Evolutionary conservation across 306 rosid species (phyloP).

Genomic region (Lathyrus tuberosus): DNA sequence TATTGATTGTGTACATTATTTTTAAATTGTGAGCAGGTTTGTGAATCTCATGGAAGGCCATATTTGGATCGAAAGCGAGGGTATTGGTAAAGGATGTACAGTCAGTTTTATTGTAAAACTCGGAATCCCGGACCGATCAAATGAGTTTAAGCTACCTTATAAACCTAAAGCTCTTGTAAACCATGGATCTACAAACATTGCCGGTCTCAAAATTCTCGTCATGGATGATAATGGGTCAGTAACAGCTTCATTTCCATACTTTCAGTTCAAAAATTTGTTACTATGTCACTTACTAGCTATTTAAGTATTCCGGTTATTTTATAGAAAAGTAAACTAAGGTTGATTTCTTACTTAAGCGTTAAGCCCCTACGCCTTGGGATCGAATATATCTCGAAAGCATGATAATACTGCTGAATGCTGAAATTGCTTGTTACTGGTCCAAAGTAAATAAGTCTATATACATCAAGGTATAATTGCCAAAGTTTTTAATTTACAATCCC

Average conservation of each 20-base stretch:
- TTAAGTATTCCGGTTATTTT: slow-evolving; percentile 13
- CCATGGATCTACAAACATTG: slow-evolving; percentile 61
- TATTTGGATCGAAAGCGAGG: slow-evolving; percentile 97
- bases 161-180: slow-evolving; percentile 55
- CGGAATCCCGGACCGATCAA: slow-evolving; percentile 69
- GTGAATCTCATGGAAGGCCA: slow-evolving; percentile 96
- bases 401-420: too few relatives aligned
- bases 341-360: slow-evolving; percentile 28
- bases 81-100: slow-evolving; percentile 86
- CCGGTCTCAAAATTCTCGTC: slow-evolving; percentile 83
- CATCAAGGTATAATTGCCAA: slow-evolving; percentile 17
- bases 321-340: slow-evolving; percentile 8
- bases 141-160: slow-evolving; percentile 62
- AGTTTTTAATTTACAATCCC: not conserved
- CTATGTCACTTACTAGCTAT: slow-evolving; percentile 2
- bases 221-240: slow-evolving; percentile 97
- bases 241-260: slow-evolving; percentile 39
- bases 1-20: slow-evolving; percentile 24
- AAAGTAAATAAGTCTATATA: not conserved
- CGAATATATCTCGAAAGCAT: too few relatives aligned
- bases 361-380: too few relatives aligned
- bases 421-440: slow-evolving; percentile 8
- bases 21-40: slow-evolving; percentile 65
- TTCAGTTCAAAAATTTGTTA: slow-evolving; percentile 27
- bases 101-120: slow-evolving; percentile 83